Evolutionary conservation across 2,329 filamentous ascomycete species (phyloP).

Genomic region (Epichloe baconii): DNA sequence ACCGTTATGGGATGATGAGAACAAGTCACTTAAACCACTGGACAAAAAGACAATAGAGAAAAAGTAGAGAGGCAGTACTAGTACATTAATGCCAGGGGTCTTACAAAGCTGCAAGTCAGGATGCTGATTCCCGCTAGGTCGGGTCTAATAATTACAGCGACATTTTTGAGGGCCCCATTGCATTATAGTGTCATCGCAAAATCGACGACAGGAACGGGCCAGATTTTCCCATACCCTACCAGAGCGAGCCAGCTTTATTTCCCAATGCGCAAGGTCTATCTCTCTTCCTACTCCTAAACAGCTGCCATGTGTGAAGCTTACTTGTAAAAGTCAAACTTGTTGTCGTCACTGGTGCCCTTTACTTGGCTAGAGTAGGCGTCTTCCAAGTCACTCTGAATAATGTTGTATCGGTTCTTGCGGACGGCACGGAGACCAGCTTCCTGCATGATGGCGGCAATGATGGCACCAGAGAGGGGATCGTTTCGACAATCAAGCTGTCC

Average conservation of each 20-base stretch:
- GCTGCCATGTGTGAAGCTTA: slow-evolving; percentile 24
- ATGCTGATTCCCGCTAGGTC: background rate
- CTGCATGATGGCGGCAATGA: slow-evolving; percentile 99
- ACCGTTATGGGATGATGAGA: too few relatives aligned
- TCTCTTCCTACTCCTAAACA: background rate
- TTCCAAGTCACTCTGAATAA: slow-evolving; percentile 92
- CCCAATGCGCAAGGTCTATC: background rate
- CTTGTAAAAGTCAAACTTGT: slow-evolving; percentile 89
- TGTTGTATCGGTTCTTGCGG: slow-evolving; percentile 97
- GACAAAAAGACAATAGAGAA: background rate
- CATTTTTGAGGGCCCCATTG: background rate
- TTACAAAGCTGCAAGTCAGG: background rate
- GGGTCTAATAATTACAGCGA: background rate
- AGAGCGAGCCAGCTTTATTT: too few relatives aligned
- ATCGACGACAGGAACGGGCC: too few relatives aligned
- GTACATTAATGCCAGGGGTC: background rate
- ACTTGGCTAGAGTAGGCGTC: slow-evolving; percentile 96
- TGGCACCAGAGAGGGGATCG: slow-evolving; percentile 84
- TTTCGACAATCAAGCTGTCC: slow-evolving; percentile 95
- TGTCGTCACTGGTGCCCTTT: slow-evolving; percentile 56
- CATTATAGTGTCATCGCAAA: too few relatives aligned
- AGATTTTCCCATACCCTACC: too few relatives aligned
- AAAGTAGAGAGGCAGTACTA: background rate
- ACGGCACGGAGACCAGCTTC: slow-evolving; percentile 90
- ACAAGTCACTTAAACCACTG: background rate